Evolutionary conservation across 768 basidiomycete species (phyloP).

Genomic region (Podaxis sp.): DNA sequence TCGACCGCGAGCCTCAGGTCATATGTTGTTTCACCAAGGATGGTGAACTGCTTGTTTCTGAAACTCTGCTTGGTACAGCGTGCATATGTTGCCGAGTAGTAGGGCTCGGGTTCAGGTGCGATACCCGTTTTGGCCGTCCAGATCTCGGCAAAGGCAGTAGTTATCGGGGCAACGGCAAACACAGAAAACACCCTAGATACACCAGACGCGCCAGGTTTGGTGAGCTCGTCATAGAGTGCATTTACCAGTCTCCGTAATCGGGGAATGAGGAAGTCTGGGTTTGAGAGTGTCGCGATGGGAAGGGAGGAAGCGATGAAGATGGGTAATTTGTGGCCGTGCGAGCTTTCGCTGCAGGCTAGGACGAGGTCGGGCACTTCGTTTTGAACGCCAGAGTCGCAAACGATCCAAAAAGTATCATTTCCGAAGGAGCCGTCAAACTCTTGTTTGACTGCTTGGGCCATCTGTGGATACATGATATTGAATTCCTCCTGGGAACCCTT

Average conservation of each 20-base stretch:
- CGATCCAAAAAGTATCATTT: slow-evolving; percentile 6
- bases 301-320: slow-evolving; percentile 46
- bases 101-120: slow-evolving; percentile 36
- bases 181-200: slow-evolving; percentile 59
- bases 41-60: slow-evolving; percentile 21
- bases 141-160: slow-evolving; percentile 41
- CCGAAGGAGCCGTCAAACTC: not conserved
- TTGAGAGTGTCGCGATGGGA: slow-evolving; percentile 31
- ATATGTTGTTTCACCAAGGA: slow-evolving; percentile 20
- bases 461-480: slow-evolving; percentile 10
- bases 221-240: slow-evolving; percentile 35
- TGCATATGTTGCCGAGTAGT: slow-evolving; percentile 64
- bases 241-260: slow-evolving; percentile 35
- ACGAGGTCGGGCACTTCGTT: slow-evolving; percentile 33
- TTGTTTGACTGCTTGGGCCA: not conserved
- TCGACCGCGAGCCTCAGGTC: slow-evolving; percentile 42
- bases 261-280: slow-evolving; percentile 24
- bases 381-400: not conserved
- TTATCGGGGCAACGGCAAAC: slow-evolving; percentile 53
- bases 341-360: slow-evolving; percentile 45
- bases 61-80: slow-evolving; percentile 44
- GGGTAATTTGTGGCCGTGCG: slow-evolving; percentile 45
- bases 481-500: slow-evolving; percentile 4
- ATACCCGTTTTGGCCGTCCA: slow-evolving; percentile 53
- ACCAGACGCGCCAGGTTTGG: not conserved